Conservation (phyloP, 2,329 filamentous ascomycete species). For the Talaromyces sp. region DNA sequence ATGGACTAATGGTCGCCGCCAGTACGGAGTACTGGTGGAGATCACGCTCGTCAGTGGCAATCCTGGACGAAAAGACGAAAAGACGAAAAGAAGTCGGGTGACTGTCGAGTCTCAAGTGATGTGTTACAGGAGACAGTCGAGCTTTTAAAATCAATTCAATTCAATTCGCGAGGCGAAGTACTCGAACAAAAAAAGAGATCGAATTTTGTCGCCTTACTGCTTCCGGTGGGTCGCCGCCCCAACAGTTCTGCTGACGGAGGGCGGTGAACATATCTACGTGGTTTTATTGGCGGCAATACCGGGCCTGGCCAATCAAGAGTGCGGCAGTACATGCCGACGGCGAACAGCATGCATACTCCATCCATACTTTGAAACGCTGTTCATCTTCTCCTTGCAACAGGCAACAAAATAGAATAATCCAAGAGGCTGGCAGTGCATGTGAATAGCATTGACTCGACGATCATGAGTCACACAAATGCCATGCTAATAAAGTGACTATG, state of each 20-base stretch:
- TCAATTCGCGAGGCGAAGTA: background rate
- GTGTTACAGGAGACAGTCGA: too few species aligned
- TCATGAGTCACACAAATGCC: background rate
- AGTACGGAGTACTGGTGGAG: too few species aligned
- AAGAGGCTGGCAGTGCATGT: background rate
- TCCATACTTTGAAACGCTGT: too few species aligned
- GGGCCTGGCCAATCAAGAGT: background rate
- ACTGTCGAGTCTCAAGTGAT: too few species aligned
- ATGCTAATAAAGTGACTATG: too few species aligned
- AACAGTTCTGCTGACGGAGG: background rate
- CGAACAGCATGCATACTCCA: too few species aligned
- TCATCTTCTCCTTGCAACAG: background rate
- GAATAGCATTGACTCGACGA: background rate
- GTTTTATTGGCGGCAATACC: background rate
- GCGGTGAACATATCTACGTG: background rate
- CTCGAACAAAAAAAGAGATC: background rate
- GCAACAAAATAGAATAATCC: background rate
- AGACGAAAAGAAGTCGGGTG: too few species aligned
- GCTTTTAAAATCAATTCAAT: background rate
- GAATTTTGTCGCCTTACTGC: background rate
- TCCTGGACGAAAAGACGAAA: background rate
- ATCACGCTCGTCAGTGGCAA: background rate
- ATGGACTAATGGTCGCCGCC: too few species aligned
- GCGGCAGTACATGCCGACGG: too few species aligned
- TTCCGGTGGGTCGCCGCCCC: constrained; percentile 6